phyloP scores from a whole-genome alignment of 441 rosid species.

The Syzygium malaccense region DNA sequence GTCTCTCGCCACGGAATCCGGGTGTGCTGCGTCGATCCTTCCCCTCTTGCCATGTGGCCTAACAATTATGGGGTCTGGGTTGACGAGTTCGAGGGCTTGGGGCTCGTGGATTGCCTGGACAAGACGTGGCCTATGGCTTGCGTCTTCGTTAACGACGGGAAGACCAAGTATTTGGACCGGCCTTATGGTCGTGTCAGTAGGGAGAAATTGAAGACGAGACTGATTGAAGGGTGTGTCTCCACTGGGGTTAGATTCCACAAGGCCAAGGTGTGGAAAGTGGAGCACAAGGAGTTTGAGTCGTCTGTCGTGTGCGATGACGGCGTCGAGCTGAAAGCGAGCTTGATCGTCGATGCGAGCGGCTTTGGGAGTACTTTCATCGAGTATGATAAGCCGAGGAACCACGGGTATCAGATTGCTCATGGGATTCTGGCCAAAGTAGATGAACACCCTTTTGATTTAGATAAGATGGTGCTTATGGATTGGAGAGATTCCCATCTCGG shows the following conservation, averaged over 20 bases:
- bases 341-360: slow-evolving; percentile 58
- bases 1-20: slow-evolving; percentile 39
- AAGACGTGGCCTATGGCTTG: slow-evolving; percentile 49
- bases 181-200: slow-evolving; percentile 57
- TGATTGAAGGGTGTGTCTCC: slow-evolving; percentile 40
- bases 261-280: slow-evolving; percentile 53
- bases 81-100: slow-evolving; percentile 57
- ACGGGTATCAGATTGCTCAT: slow-evolving; percentile 71
- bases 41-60: slow-evolving; percentile 57
- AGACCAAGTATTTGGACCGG: slow-evolving; percentile 43
- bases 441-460: slow-evolving; percentile 54
- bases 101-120: slow-evolving; percentile 45
- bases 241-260: slow-evolving; percentile 43
- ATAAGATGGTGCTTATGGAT: slow-evolving; percentile 69
- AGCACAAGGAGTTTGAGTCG: slow-evolving; percentile 48
- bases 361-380: slow-evolving; percentile 33
- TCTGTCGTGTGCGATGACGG: slow-evolving; percentile 46
- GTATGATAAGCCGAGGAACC: slow-evolving; percentile 48
- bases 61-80: slow-evolving; percentile 74
- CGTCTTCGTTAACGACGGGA: slow-evolving; percentile 37
- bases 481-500: slow-evolving; percentile 74
- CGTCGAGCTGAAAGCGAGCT: slow-evolving; percentile 36
- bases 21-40: slow-evolving; percentile 71
- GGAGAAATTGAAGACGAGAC: slow-evolving; percentile 29
- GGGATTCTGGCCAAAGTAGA: slow-evolving; percentile 67